These are phyloP conservation scores for Fusarium virguliforme DNA, from an alignment of 2,329 filamentous ascomycete species.

Conservation along the genomic window DNA sequence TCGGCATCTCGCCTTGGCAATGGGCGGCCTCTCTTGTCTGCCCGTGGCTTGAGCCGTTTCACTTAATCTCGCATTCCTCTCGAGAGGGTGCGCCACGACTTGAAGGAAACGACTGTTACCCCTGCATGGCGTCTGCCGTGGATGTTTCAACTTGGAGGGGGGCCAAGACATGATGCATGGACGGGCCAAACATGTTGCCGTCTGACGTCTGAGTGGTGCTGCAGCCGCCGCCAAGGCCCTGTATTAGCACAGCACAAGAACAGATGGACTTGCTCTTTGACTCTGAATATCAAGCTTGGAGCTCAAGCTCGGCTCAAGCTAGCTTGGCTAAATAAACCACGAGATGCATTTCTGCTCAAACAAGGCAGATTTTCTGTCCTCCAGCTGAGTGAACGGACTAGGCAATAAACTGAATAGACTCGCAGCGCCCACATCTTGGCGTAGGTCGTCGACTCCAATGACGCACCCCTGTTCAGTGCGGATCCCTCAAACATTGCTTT, in stretches of 20 bases:
- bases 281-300: not conserved
- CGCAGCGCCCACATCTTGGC: not conserved
- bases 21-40: slow-evolving; percentile 8
- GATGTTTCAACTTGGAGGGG: not conserved
- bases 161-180: not conserved
- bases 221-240: slow-evolving; percentile 20
- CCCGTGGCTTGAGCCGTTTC: slow-evolving; percentile 7
- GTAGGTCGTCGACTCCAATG: not conserved
- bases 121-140: not conserved
- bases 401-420: not conserved
- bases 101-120: not conserved
- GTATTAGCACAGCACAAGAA: not conserved
- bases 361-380: slow-evolving; percentile 2
- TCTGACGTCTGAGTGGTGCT: slow-evolving; percentile 20
- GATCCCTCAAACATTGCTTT: not conserved
- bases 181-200: slow-evolving; percentile 5
- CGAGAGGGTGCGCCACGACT: slow-evolving; percentile 20
- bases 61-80: slow-evolving; percentile 5
- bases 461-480: not conserved
- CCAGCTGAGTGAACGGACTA: not conserved
- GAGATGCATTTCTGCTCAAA: not conserved
- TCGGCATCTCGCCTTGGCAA: slow-evolving; percentile 2
- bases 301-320: not conserved
- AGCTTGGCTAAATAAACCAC: not conserved
- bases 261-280: not conserved